Conservation (phyloP, 2,329 filamentous ascomycete species). For the Zymoseptoria pseudotritici region DNA sequence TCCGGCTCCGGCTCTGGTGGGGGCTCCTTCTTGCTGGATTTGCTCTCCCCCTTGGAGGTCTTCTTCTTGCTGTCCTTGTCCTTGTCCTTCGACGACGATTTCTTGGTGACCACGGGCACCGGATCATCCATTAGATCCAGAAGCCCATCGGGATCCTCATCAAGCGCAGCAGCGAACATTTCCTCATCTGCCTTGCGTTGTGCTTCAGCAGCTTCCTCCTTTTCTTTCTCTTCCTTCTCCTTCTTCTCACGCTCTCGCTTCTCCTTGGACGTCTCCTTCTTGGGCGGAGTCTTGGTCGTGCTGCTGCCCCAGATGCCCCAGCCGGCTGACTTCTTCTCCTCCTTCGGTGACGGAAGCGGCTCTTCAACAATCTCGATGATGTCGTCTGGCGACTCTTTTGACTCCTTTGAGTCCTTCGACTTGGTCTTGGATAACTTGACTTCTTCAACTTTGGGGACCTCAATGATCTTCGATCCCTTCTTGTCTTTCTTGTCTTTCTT, state of each 20-base stretch:
- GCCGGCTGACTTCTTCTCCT: constrained; percentile 34
- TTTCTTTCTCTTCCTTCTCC: constrained; percentile 40
- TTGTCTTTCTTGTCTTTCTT: constrained; percentile 31
- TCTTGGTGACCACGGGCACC: constrained; percentile 14
- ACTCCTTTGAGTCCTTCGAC: constrained; percentile 25
- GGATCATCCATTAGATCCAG: constrained; percentile 26
- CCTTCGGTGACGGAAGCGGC: constrained; percentile 22
- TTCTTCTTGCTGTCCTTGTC: constrained; percentile 22
- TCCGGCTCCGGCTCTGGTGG: constrained; percentile 15
- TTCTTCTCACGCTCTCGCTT: constrained; percentile 31
- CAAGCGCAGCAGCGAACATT: constrained; percentile 30
- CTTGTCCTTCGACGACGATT: constrained; percentile 22
- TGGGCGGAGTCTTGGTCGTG: constrained; percentile 31
- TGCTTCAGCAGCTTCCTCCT: constrained; percentile 31
- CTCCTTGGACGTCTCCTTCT: constrained; percentile 24
- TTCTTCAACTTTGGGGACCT: constrained; percentile 26
- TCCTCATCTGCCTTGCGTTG: constrained; percentile 30
- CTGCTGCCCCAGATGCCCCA: constrained; percentile 29
- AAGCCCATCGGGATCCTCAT: constrained; percentile 29
- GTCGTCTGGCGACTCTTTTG: constrained; percentile 18
- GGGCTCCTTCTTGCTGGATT: constrained; percentile 26
- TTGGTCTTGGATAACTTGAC: constrained; percentile 28
- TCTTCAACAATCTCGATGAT: constrained; percentile 20
- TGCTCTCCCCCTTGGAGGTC: constrained; percentile 22
- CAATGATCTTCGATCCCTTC: constrained; percentile 16